Conservation (phyloP, 352 stramenopile genomes). For the Albugo candida region DNA sequence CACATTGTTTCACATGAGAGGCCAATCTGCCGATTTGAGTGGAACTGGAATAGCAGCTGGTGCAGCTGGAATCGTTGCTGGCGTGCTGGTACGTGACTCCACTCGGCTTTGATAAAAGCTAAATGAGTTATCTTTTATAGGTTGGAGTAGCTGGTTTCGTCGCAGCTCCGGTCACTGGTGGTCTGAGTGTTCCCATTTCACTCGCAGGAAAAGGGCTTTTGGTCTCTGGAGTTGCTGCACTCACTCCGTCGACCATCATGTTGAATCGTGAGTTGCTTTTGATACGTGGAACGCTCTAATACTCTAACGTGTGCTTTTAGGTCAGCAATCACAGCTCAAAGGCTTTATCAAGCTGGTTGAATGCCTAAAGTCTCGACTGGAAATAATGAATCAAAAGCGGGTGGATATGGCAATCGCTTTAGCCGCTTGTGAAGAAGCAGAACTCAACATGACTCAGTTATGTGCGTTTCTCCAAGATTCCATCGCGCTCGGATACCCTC, state of each 20-base stretch:
- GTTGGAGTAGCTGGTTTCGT: conserved; percentile 51
- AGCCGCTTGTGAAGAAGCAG: conserved; percentile 39
- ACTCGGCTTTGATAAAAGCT: neutral
- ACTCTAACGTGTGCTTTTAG: conserved; percentile 10
- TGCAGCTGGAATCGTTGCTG: conserved; percentile 58
- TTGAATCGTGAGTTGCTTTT: conserved; percentile 41
- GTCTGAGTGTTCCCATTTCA: conserved; percentile 67
- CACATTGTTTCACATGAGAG: conserved; percentile 65
- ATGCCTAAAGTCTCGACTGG: conserved; percentile 60
- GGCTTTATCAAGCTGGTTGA: conserved; percentile 55
- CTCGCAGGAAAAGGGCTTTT: conserved; percentile 72
- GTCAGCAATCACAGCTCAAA: conserved; percentile 62
- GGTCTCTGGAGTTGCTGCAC: conserved; percentile 46
- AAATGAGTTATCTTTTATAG: conserved; percentile 8
- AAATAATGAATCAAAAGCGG: conserved; percentile 74
- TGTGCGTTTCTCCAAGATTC: neutral
- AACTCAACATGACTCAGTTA: conserved; percentile 27
- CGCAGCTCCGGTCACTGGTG: conserved; percentile 50
- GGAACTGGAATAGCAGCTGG: conserved; percentile 64
- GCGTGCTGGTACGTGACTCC: conserved; percentile 28
- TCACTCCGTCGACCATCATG: conserved; percentile 74
- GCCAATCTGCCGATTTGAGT: conserved; percentile 63
- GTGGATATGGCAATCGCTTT: conserved; percentile 56
- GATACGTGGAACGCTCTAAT: neutral
- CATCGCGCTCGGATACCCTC: neutral